A percentile compares a stretch with the other conserved stretches of the same genome.
phyloP scores from a whole-genome alignment of 495 filamentous ascomycete species.

The Evernia prunastri region DNA sequence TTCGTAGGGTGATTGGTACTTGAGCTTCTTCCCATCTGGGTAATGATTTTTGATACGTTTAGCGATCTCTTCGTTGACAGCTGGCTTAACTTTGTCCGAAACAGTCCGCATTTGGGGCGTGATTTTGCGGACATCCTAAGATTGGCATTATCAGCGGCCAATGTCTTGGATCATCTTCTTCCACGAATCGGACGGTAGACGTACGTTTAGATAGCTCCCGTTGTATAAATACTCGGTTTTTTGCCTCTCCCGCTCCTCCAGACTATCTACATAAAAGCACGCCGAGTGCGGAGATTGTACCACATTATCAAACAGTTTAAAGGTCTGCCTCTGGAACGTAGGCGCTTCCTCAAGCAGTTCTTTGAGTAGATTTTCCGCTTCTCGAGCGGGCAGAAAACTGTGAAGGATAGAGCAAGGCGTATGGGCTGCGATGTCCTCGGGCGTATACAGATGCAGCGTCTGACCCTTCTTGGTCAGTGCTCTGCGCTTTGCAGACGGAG shows the following conservation, averaged over 20 bases:
- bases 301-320: conserved; percentile 79
- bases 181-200: conserved; percentile 6
- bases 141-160: conserved; percentile 6
- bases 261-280: conserved; percentile 69
- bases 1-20: conserved; percentile 60
- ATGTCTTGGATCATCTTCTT: too few species aligned
- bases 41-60: conserved; percentile 57
- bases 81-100: conserved; percentile 56
- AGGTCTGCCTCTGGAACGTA: conserved; percentile 65
- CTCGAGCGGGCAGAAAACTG: conserved; percentile 69
- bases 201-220: conserved; percentile 56
- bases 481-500: conserved; percentile 31
- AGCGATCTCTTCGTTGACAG: conserved; percentile 68
- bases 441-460: conserved; percentile 75
- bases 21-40: conserved; percentile 62
- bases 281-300: conserved; percentile 77
- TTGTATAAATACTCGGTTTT: conserved; percentile 81
- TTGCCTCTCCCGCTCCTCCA: conserved; percentile 54
- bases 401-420: conserved; percentile 89
- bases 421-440: conserved; percentile 66
- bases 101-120: conserved; percentile 64
- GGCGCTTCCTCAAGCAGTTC: conserved; percentile 72
- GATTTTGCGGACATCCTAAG: conserved; percentile 63
- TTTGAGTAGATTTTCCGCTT: conserved; percentile 63
- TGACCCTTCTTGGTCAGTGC: conserved; percentile 64